Evolutionary conservation across 768 basidiomycete species (phyloP), one percentile per base, ranked within the genome.

Genomic region (Podaxis pistillaris): DNA sequence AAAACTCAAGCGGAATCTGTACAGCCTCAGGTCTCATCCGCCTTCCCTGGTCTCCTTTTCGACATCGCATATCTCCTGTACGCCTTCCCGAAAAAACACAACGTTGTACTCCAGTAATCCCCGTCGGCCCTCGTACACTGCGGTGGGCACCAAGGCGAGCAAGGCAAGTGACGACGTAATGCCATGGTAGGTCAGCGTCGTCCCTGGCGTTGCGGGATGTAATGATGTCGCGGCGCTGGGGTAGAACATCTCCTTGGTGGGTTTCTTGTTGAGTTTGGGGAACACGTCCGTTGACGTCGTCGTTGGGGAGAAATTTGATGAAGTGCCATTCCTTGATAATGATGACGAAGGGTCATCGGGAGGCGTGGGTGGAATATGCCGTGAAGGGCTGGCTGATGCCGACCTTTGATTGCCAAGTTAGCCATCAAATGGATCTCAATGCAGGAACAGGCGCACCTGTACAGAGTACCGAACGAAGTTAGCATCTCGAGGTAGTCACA

Each of bases 401-500:
- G 64, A 65, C 30, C 64, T 67, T 47, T 26, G 17, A 33, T 3
- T 24, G 60, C 38, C 52, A 22, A 22, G 46, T 60, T 6, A 50
- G 58, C 37, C 22, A 57, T 30, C 28, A 24, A 40, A 61, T 58
- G 5, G 36, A 47, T 24, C n/a, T 44, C 5, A 63, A 53, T 46
- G 57, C 4, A 28, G 30, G 9, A 50, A 22, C 15, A 26, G 55
- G 57, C 77, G 36, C 70, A 94, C 96, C 84, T 88, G 79, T 96
- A 98, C 33, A 98, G 72, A 15, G 89, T 85, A 47, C 91, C 88
- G 66, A 97, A 94, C 1, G 93, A 86, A 66, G 88, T 90, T 59
- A 96, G 81, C 81, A 93, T 93, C 61, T 87, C 86, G 24, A 98
- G 79, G 69, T 94, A 98, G 69, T 98, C 94, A 65, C 91, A 94